These are phyloP conservation scores for Saturnispora halmiae DNA, from an alignment of 805 yeast species.

Conservation along the genomic window DNA sequence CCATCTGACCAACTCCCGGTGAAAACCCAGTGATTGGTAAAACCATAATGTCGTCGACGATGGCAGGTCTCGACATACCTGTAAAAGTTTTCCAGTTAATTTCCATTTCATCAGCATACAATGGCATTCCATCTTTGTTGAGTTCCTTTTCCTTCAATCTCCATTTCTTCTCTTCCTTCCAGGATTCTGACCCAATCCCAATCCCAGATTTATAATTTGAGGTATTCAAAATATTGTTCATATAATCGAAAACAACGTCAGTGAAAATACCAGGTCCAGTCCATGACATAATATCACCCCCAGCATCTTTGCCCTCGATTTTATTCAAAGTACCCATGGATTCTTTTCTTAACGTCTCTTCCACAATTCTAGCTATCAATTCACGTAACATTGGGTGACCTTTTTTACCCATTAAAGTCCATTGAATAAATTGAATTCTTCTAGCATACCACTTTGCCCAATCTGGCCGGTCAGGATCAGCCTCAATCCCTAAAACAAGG, in stretches of 20 bases:
- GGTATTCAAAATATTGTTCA: constrained; percentile 47
- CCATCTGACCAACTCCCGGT: constrained; percentile 67
- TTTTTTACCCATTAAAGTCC: constrained; percentile 85
- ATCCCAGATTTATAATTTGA: constrained; percentile 28
- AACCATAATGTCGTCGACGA: constrained; percentile 59
- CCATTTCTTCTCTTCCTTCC: constrained; percentile 20
- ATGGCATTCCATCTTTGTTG: constrained; percentile 19
- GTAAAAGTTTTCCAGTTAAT: constrained; percentile 62
- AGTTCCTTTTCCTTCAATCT: constrained; percentile 18
- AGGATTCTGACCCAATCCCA: constrained; percentile 27
- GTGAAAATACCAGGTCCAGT: constrained; percentile 97
- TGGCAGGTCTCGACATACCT: constrained; percentile 43
- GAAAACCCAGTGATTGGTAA: constrained; percentile 63
- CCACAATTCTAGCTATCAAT: constrained; percentile 68
- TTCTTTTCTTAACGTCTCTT: constrained; percentile 54
- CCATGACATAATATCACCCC: constrained; percentile 84
- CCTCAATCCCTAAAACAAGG: constrained; percentile 83
- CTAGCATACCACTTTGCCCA: constrained; percentile 93
- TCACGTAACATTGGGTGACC: constrained; percentile 90
- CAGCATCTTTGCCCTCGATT: constrained; percentile 51
- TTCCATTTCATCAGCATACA: constrained; percentile 18
- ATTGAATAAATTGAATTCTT: constrained; percentile 89
- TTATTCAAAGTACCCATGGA: constrained; percentile 36
- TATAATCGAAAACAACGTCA: constrained; percentile 70
- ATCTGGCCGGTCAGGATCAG: constrained; percentile 92